Base-by-base conservation (phyloP, 768 basidiomycete species). In the Tulasnella sp. region DNA sequence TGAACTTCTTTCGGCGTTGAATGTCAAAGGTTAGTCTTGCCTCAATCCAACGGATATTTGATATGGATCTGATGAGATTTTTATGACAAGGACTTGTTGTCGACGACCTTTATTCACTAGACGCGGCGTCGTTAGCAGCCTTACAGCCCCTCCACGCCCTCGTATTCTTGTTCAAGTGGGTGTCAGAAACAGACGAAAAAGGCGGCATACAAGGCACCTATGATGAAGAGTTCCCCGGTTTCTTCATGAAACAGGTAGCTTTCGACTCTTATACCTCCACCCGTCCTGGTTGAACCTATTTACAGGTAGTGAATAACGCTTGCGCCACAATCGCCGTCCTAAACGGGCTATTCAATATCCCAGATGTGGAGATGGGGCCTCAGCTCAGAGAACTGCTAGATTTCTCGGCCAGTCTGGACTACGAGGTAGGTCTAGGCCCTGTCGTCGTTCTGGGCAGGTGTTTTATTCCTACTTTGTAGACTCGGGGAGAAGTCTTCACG, bases 141-240 rank as follows among this genome's bases (percentile, higher is more conserved):
- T 70, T 93, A 17, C 78, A 86, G 64, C 93, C 93, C 42, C 71
- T 97, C 2, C 84, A 86, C 62, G 92, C 94, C 0, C 74, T 98
- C 25, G 85, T 98, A 59, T 97, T 98, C 68, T 75, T 98, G 43
- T 98, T 98, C 77, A 96, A 97, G 74, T 97, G 90, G 84, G 72
- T 91, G n/a, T 71, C 74, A 48, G 27, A 63, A 43, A 62, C 69
- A 15, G 61, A 66, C 31, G 57, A 60, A 49, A 42, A 59, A 31
- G 59, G 66, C 61, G 25, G 62, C 65, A 34, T 60, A 63, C 57
- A 67, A 65, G 49, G 57, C 7, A 42, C 37, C 7, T 65, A 63
- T 19, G 66, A 68, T 19, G 75, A 77, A 37, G 70, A 69, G 15
- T 92, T 91, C 62, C 74, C 84, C 3, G 88, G 89, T 11, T 91